Percentiles rank a stretch among this genome's conserved stretches.
Conservation (phyloP, 2,329 filamentous ascomycete species). For the Colletotrichum abscissum region DNA sequence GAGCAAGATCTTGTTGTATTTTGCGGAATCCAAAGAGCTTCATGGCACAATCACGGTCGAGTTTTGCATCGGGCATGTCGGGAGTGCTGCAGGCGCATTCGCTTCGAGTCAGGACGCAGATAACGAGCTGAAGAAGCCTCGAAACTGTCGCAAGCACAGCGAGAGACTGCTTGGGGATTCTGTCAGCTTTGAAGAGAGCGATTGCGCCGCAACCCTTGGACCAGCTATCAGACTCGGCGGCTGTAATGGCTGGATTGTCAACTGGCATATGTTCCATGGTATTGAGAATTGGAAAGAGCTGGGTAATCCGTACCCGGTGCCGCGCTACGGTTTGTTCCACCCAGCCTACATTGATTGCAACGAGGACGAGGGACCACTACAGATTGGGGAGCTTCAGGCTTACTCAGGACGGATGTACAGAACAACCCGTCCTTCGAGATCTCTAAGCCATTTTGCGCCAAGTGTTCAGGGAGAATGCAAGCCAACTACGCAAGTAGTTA, state of each 20-base stretch:
- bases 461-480: neutral
- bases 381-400: neutral
- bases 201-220: neutral
- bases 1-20: neutral
- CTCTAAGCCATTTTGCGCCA: neutral
- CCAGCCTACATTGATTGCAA: neutral
- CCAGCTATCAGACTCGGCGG: neutral
- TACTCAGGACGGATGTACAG: neutral
- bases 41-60: neutral
- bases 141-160: neutral
- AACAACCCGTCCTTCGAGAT: neutral
- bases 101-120: neutral
- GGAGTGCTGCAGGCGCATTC: neutral
- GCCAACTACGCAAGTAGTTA: neutral
- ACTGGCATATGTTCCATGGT: constrained; percentile 3
- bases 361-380: neutral
- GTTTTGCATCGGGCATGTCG: neutral
- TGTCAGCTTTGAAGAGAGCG: neutral
- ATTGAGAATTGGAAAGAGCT: neutral
- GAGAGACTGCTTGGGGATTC: constrained; percentile 1
- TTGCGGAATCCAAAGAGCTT: neutral
- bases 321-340: neutral
- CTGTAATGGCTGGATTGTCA: neutral
- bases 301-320: neutral
- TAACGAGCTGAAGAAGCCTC: neutral